Base-by-base conservation (phyloP, 805 yeast genomes). In the Spencermartinsiella europaea region DNA sequence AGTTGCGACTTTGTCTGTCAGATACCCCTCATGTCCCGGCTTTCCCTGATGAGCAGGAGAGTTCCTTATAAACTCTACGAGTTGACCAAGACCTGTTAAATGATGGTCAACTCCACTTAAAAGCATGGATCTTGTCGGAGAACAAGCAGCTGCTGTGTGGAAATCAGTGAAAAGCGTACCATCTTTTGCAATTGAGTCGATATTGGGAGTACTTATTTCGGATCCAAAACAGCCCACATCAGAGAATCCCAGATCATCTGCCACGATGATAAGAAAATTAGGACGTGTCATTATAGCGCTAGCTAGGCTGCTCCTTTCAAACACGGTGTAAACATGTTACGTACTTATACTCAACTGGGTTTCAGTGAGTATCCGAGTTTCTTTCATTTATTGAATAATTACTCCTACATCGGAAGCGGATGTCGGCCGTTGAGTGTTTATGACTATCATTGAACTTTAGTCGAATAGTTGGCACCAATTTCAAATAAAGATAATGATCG, bases 121-220 rank as follows among this genome's bases (percentile, higher is more conserved):
- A 2, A 79, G 65, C 78, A 78, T 78, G 8, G 83, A 77, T 49
- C 83, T 63, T 0, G 83, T 79, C 5, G 83, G 83, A 2, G 83
- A 77, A 53, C 83, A 79, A 1, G 83, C 83, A 2, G 81, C 71
- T 3, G 83, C 83, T 1, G 83, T 74, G 51, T 79, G 81, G 59
- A 78, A 79, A 49, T 79, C 77, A 8, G 81, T 76, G 54, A 77
- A 74, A 35, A 77, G 58, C 14, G 71, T 55, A 3, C 83, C 83
- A 10, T 58, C 54, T 3, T 55, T 28, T 2, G 79, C 77, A 20
- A 79, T 56, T 42, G 54, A 65, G 20, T 71, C 60, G 17, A 79
- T 63, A 50, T 76, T 74, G 1, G 83, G 84, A 0, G 83, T 78
- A 33, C 67, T 61, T 38, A 77, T 77, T 55, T 78, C 83, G 10